phyloP scores from a whole-genome alignment of 495 filamentous ascomycete species.

The Physcia stellaris region DNA sequence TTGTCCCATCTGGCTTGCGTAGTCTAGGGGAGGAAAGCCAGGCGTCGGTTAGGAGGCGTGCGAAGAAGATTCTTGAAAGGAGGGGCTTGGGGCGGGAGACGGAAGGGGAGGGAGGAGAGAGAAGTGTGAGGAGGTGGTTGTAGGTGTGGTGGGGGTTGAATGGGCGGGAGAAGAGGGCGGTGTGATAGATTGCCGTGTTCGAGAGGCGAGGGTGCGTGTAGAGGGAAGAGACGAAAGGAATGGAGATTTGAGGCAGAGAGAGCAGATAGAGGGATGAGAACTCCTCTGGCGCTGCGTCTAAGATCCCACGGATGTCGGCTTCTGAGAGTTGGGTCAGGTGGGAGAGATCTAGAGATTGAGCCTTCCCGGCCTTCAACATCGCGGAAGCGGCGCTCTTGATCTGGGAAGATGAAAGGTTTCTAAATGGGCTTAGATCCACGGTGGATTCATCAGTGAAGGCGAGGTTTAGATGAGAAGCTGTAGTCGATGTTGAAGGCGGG shows the following conservation, averaged over 20 bases:
- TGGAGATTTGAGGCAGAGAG: background rate
- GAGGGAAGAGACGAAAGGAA: background rate
- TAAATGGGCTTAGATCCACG: background rate
- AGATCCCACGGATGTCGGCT: background rate
- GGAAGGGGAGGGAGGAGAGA: background rate
- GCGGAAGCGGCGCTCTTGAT: background rate
- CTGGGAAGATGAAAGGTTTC: background rate
- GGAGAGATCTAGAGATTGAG: background rate
- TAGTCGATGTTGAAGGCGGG: background rate
- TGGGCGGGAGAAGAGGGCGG: background rate
- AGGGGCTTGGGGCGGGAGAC: background rate
- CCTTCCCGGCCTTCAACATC: background rate
- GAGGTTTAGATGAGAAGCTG: background rate
- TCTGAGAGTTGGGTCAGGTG: constrained; percentile 1
- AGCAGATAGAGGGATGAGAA: background rate
- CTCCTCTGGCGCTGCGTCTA: background rate
- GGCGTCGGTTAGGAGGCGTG: background rate
- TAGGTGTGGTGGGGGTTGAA: background rate
- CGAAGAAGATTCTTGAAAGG: background rate
- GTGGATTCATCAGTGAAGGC: background rate
- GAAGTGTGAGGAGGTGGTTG: background rate
- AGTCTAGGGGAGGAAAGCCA: background rate
- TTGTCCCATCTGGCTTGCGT: background rate
- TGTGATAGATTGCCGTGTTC: background rate
- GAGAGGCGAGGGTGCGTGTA: background rate